Evolutionary conservation across 2,329 filamentous ascomycete species (phyloP), one percentile per base, ranked within the genome.

Genomic region (Fusarium oxysporum): DNA sequence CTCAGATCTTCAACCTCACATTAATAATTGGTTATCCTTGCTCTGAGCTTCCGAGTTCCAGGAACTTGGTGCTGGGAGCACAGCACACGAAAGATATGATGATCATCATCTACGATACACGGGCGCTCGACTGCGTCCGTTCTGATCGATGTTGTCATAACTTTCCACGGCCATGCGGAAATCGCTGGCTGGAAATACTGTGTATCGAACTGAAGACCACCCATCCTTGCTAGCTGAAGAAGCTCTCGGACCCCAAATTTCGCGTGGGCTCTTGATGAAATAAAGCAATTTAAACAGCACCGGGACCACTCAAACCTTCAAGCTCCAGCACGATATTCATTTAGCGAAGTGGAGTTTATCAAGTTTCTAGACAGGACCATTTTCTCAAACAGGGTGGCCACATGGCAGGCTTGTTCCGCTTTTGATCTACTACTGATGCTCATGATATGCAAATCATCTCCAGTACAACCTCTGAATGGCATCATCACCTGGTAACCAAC

Each of bases 221-320:
- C 28, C 33, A 65, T 28, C 70, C 70, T 73, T 73, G 66, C 70
- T 71, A 58, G 56, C 37, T 51, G 33, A 44, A 8, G 28, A 44
- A 62, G 45, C 68, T 41, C 60, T 65, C 62, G 38, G 61, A 51
- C 62, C 48, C 28, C 65, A 65, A 69, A 68, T 76, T 67, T 75
- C 72, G 68, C 67, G 62, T 71, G 61, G 59, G 62, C 58, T 74
- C 45, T 48, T 47, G 54, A 74, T 59, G 58, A 77, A 76, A 76
- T 77, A 77, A 74, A 56, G 75, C 62, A 77, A 77, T 77, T 77
- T 77, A 54, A 73, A 54, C 40, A 68, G 30, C 30, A 43, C 65
- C 60, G 50, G 58, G 62, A 59, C 69, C 73, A 74, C 60, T 64
- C 53, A 66, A 21, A 56, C 43, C 32, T 56, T 44, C 38, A 47